Percentiles rank a stretch among this genome's conserved stretches.
These are phyloP conservation scores for Stylosanthes scabra DNA, from an alignment of 331 rosid species.

Conservation along the genomic window DNA sequence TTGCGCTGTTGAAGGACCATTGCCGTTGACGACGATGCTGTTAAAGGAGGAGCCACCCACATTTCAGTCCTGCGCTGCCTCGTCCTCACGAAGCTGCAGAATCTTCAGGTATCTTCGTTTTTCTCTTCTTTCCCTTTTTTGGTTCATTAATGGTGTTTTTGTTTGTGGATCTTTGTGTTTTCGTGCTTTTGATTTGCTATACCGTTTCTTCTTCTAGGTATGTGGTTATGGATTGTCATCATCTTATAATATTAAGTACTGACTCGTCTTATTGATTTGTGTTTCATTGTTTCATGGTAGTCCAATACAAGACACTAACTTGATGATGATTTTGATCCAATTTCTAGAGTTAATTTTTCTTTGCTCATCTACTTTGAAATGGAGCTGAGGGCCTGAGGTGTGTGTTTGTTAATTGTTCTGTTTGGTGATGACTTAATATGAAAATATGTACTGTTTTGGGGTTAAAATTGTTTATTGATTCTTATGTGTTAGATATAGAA, in stretches of 20 bases:
- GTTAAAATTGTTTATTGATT: slow-evolving; percentile 20
- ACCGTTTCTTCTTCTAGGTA: too few species aligned
- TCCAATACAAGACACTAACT: slow-evolving; percentile 5
- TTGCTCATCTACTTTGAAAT: slow-evolving; percentile 2
- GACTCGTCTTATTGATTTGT: not conserved
- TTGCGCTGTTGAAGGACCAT: too few species aligned
- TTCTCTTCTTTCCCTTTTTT: too few species aligned
- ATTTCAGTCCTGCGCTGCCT: too few species aligned
- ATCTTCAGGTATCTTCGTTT: too few species aligned
- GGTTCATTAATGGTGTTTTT: too few species aligned
- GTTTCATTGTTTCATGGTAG: not conserved
- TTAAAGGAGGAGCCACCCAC: too few species aligned
- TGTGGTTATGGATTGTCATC: slow-evolving; percentile 11
- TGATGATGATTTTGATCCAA: slow-evolving; percentile 15
- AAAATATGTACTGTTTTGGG: not conserved
- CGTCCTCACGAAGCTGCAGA: too few species aligned
- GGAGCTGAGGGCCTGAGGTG: not conserved
- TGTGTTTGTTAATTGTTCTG: not conserved
- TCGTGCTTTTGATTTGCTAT: too few species aligned
- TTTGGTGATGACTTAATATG: not conserved
- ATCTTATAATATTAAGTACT: too few species aligned
- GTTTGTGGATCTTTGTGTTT: too few species aligned
- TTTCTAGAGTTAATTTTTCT: slow-evolving; percentile 1
- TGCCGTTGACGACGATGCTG: too few species aligned
- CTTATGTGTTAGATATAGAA: not conserved